Conservation (phyloP, 139 green algal genomes). For the Mesostigma viride region DNA sequence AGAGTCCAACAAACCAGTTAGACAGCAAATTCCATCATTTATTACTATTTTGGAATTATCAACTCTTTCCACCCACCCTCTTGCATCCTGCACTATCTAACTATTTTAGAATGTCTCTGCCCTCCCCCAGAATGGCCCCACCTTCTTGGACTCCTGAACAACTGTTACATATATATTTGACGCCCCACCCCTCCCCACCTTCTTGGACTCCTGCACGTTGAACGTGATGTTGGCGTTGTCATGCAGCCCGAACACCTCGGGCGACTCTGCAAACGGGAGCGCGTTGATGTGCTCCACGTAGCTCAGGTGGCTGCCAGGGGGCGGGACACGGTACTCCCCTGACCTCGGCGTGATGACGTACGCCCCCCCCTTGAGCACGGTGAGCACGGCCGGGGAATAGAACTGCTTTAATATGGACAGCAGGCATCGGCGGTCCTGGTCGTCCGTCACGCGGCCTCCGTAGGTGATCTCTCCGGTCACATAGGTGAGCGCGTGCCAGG, state of each 20-base stretch:
- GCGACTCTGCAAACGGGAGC: conserved; percentile 36
- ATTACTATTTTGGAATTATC: too few relatives aligned
- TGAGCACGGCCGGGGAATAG: conserved; percentile 68
- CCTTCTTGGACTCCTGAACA: too few relatives aligned
- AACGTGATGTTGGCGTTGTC: conserved; percentile 55
- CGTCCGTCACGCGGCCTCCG: conserved; percentile 39
- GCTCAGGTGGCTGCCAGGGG: conserved; percentile 65
- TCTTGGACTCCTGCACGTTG: conserved; percentile 62
- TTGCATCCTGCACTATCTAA: too few relatives aligned
- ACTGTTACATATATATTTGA: too few relatives aligned
- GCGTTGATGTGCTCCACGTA: conserved; percentile 43
- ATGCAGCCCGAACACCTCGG: conserved; percentile 48
- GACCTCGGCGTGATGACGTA: conserved; percentile 50
- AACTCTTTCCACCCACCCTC: too few relatives aligned
- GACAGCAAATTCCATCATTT: too few relatives aligned
- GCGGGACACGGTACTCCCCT: conserved; percentile 55
- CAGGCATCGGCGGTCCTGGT: conserved; percentile 45
- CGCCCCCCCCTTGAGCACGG: conserved; percentile 42
- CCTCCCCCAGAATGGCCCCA: too few relatives aligned
- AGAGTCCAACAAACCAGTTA: too few relatives aligned
- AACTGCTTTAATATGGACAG: conserved; percentile 78
- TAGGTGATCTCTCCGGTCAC: conserved; percentile 43
- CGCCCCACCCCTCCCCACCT: too few relatives aligned
- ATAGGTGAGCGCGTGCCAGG: conserved; percentile 34
- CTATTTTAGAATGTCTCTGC: too few relatives aligned